A percentile compares a stretch with the other conserved stretches of the same genome.
Conservation (phyloP, 2,329 filamentous ascomycete genomes). For the Fusarium nygamai region DNA sequence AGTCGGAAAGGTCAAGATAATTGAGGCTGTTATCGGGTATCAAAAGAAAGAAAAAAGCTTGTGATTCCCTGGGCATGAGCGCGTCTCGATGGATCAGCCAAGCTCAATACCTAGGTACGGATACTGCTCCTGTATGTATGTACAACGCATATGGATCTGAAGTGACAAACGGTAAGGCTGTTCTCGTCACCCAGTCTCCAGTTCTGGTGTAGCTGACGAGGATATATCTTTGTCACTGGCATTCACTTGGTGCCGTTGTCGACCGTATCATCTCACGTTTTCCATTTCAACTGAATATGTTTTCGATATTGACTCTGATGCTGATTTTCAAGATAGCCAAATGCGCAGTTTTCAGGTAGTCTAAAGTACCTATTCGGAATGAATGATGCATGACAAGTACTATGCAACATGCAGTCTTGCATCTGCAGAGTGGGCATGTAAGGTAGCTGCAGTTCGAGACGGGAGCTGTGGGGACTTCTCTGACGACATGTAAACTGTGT, state of each 20-base stretch:
- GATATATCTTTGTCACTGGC: not conserved
- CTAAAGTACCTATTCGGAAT: not conserved
- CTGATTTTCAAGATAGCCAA: slow-evolving; percentile 1
- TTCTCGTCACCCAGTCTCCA: slow-evolving; percentile 16
- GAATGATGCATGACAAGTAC: slow-evolving; percentile 17
- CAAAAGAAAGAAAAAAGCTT: slow-evolving; percentile 17
- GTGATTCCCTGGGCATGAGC: slow-evolving; percentile 24
- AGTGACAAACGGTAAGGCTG: slow-evolving; percentile 5
- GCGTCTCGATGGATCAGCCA: slow-evolving; percentile 29
- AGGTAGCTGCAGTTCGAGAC: slow-evolving; percentile 32
- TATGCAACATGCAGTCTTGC: not conserved
- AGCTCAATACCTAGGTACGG: slow-evolving; percentile 2
- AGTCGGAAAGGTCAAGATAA: not conserved
- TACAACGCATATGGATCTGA: slow-evolving; percentile 26
- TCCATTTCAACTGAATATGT: not conserved
- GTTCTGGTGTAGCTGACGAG: not conserved
- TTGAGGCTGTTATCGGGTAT: slow-evolving; percentile 28
- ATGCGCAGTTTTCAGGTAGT: not conserved
- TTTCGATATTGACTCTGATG: not conserved
- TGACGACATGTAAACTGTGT: slow-evolving; percentile 33
- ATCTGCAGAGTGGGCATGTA: slow-evolving; percentile 22
- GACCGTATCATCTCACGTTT: not conserved
- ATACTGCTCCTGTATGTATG: not conserved
- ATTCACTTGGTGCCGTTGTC: not conserved
- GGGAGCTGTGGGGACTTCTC: slow-evolving; percentile 26